A percentile compares a stretch with the other conserved stretches of the same genome.
Conservation (phyloP, 768 basidiomycete species). For the Tephrocybe sp. region DNA sequence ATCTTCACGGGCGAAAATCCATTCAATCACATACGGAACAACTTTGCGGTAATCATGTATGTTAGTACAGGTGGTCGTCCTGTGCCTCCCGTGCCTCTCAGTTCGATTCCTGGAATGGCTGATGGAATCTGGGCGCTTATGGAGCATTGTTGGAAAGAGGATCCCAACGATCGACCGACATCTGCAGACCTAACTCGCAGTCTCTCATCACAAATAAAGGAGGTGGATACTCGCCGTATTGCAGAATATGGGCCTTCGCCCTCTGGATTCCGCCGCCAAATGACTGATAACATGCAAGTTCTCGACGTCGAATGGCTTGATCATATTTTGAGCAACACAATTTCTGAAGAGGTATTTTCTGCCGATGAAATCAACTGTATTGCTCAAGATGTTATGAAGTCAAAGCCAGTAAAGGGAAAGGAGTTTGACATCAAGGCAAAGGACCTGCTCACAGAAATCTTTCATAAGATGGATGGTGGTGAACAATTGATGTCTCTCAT, state of each 20-base stretch:
- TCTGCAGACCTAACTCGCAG: neutral
- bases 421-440: neutral
- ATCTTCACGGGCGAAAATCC: neutral
- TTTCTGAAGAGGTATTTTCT: neutral
- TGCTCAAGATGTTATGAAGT: neutral
- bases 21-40: neutral
- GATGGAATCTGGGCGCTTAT: neutral
- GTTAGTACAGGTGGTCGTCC: neutral
- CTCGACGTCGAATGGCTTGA: neutral
- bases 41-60: neutral
- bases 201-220: neutral
- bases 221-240: neutral
- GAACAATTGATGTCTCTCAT: conserved; percentile 84
- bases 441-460: neutral
- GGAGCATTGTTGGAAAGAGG: neutral
- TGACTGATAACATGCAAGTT: neutral
- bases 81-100: neutral
- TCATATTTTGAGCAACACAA: neutral
- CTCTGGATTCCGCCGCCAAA: neutral
- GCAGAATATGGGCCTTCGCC: neutral
- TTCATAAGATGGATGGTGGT: conserved; percentile 44
- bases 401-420: neutral
- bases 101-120: neutral
- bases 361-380: neutral
- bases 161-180: neutral